phyloP scores from a whole-genome alignment of 2,329 filamentous ascomycete species.

The Gnomoniopsis smithogilvyi region DNA sequence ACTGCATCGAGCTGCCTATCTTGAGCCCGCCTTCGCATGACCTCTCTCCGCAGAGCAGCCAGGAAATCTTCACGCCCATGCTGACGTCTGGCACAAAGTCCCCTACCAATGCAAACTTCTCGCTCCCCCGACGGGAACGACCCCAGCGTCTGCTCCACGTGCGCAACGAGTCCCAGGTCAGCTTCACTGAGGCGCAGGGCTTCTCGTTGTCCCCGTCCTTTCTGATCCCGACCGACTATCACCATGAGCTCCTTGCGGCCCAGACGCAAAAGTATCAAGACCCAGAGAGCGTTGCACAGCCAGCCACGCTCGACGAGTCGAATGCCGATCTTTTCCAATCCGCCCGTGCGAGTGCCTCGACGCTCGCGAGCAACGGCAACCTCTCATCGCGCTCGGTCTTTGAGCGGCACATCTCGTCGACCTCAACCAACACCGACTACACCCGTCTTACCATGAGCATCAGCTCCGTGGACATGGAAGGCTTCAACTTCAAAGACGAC shows the following conservation, averaged over 20 bases:
- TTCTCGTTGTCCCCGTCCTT: conserved; percentile 60
- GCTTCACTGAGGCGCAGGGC: conserved; percentile 57
- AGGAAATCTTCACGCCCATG: conserved; percentile 44
- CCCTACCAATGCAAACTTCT: conserved; percentile 47
- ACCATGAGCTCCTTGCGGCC: conserved; percentile 48
- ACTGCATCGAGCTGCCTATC: conserved; percentile 40
- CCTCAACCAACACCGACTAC: conserved; percentile 51
- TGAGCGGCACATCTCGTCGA: conserved; percentile 51
- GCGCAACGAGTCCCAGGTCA: conserved; percentile 46
- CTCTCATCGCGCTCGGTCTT: conserved; percentile 46
- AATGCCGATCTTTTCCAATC: conserved; percentile 28
- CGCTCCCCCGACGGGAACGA: conserved; percentile 40
- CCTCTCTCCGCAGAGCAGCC: conserved; percentile 15
- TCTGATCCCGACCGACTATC: conserved; percentile 59
- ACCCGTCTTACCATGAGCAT: conserved; percentile 54
- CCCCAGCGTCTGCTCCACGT: conserved; percentile 31
- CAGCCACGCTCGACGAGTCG: conserved; percentile 30
- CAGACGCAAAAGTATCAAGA: conserved; percentile 31
- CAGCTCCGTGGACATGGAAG: conserved; percentile 37
- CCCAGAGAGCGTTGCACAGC: conserved; percentile 30
- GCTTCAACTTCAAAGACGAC: conserved; percentile 20
- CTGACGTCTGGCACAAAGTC: conserved; percentile 33
- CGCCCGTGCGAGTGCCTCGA: conserved; percentile 53
- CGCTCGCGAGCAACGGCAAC: conserved; percentile 45
- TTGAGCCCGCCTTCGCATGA: conserved; percentile 46